These are phyloP conservation scores for Chalciporus sphaerocephalus DNA, from an alignment of 768 basidiomycete species.

Conservation along the genomic window DNA sequence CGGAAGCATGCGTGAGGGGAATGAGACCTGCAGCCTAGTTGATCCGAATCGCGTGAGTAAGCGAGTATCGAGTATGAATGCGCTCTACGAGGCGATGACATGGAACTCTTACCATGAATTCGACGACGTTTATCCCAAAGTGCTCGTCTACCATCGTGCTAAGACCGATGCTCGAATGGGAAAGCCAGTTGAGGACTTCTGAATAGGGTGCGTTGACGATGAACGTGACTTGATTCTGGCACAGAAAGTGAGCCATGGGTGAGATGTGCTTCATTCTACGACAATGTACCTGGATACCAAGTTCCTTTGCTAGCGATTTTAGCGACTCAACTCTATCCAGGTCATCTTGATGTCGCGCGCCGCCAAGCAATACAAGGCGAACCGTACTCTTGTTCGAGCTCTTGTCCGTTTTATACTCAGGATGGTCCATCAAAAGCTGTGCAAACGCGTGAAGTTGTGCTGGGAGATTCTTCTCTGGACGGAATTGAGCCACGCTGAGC, in stretches of 20 bases:
- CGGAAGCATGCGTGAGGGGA: conserved; percentile 88
- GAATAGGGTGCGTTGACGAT: conserved; percentile 79
- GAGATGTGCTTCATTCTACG: background rate
- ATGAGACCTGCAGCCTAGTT: conserved; percentile 88
- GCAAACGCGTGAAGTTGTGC: conserved; percentile 72
- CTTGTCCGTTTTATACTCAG: conserved; percentile 43
- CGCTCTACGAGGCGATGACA: background rate
- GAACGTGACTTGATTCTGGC: conserved; percentile 64
- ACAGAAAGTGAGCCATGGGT: conserved; percentile 3
- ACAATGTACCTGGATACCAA: conserved; percentile 57
- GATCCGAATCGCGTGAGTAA: conserved; percentile 9
- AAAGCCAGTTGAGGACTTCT: conserved; percentile 65
- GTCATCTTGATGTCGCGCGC: conserved; percentile 77
- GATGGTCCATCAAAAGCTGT: conserved; percentile 51
- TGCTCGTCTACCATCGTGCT: conserved; percentile 99
- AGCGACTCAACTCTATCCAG: conserved; percentile 62
- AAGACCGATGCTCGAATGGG: conserved; percentile 74
- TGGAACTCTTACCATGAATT: conserved; percentile 76
- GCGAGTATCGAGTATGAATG: conserved; percentile 12
- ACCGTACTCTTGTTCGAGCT: conserved; percentile 32
- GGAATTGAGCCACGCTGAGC: conserved; percentile 88
- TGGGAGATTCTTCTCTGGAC: conserved; percentile 93
- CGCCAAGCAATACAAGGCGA: conserved; percentile 76
- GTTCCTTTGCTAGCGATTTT: conserved; percentile 50
- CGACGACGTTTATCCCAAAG: conserved; percentile 96